Evolutionary conservation across 1,284 basidiomycete species (phyloP), one percentile per base, ranked within the genome.

Genomic region (Caloboletus firmus): DNA sequence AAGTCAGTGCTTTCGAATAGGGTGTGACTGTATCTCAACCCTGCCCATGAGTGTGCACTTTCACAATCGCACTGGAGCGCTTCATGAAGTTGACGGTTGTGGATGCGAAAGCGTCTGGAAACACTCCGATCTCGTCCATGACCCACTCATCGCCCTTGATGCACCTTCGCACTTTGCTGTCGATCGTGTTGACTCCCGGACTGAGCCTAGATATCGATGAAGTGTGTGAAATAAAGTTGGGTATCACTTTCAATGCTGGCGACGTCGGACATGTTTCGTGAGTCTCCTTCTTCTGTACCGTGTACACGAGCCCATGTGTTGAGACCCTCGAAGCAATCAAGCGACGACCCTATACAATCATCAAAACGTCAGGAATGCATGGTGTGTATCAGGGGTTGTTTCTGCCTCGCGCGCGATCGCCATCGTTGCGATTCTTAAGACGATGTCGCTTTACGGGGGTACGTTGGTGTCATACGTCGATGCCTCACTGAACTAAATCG

Each of bases 361-460:
- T 5, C 68, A 70, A 17, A 67, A 69, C 35, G 59, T 79, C 5
- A 66, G 65, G 31, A 77, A 78, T 30, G 64, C 73, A 7, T 95
- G 92, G 91, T 80, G 78, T 39, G 72, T 90, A n/a, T 95, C 91
- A 0, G 73, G 79, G 0, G 73, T 79, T 39, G 78, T 78, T 2
- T 89, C 93, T 0, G 89, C 92, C 1, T 73, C 82, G 7, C 79
- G 87, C 18, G 81, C 88, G 8, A 66, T 94, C 13, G 79, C 81
- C 0, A 82, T 95, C 44, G 72, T 87, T 15, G 77, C 85, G 4
- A 68, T 90, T 11, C 77, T 95, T 3, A 82, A 88, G 35, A 80
- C 83, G 0, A 81, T 94, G 61, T 77, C 86, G 24, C 79, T 88
- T 48, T 84, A 86, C 52, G 86, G 88, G 68, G 85, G 91, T 89